phyloP scores from a whole-genome alignment of 495 filamentous ascomycete genomes.

The Aspergillus campestris region DNA sequence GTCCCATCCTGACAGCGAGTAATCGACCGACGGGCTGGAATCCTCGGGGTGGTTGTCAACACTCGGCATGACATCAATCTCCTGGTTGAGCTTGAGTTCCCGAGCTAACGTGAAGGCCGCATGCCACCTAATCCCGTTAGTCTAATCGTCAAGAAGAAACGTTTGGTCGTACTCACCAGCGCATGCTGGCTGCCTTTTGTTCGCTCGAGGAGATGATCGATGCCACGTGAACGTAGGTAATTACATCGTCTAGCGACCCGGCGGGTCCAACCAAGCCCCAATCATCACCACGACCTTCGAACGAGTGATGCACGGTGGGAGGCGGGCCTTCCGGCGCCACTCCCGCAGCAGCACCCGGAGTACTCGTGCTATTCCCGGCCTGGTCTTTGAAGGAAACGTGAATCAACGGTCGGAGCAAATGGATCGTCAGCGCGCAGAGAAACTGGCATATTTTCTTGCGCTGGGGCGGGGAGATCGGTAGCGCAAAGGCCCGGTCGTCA shows the following conservation, averaged over 20 bases:
- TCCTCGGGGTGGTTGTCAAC: slow-evolving; percentile 27
- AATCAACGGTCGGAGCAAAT: slow-evolving; percentile 76
- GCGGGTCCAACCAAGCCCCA: slow-evolving; percentile 68
- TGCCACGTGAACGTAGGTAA: slow-evolving; percentile 83
- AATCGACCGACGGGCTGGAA: slow-evolving; percentile 29
- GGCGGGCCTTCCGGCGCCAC: slow-evolving; percentile 21
- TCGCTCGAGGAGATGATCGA: slow-evolving; percentile 91
- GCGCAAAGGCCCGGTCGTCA: slow-evolving; percentile 80
- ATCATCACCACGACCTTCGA: slow-evolving; percentile 64
- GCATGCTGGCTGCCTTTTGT: slow-evolving; percentile 85
- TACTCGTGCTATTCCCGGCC: slow-evolving; percentile 15
- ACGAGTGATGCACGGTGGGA: slow-evolving; percentile 30
- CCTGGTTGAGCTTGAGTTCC: slow-evolving; percentile 85
- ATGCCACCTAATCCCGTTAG: slow-evolving; percentile 64
- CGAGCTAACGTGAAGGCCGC: slow-evolving; percentile 87
- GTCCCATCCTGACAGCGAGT: slow-evolving; percentile 45
- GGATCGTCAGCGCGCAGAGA: slow-evolving; percentile 79
- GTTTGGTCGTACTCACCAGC: slow-evolving; percentile 47
- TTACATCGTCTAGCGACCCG: slow-evolving; percentile 72
- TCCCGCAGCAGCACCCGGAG: slow-evolving; percentile 15
- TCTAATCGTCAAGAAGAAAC: not conserved
- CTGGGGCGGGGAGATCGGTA: slow-evolving; percentile 78
- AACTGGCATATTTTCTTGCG: slow-evolving; percentile 85
- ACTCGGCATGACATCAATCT: slow-evolving; percentile 58
- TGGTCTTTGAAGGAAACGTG: slow-evolving; percentile 48